Conservation (phyloP, 192 early-diverging fungal species). For the Coemansia sp. region DNA sequence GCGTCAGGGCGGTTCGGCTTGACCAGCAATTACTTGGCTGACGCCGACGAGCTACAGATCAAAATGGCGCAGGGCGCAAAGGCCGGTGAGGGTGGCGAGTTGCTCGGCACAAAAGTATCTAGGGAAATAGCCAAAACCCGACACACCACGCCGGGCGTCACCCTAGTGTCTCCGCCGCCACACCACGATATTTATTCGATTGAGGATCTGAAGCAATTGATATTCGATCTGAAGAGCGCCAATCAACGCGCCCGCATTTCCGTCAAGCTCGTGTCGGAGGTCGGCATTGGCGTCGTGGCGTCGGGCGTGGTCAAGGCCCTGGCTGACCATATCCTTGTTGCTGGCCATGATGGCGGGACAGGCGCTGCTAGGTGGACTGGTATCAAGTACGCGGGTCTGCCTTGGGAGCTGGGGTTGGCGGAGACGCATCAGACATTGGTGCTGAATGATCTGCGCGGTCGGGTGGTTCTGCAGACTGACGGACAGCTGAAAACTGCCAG, state of each 20-base stretch:
- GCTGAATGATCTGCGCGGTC: slow-evolving; percentile 93
- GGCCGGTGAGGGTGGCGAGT: slow-evolving; percentile 96
- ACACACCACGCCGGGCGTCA: slow-evolving; percentile 94
- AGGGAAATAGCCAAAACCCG: slow-evolving; percentile 82
- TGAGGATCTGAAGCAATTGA: slow-evolving; percentile 98
- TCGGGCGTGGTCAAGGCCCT: slow-evolving; percentile 97
- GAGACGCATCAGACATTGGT: slow-evolving; percentile 99
- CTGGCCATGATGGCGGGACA: slow-evolving; percentile 98
- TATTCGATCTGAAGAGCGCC: slow-evolving; percentile 96
- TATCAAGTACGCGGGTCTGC: slow-evolving; percentile 98
- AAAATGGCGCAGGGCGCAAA: slow-evolving; percentile 99
- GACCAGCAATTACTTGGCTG: slow-evolving; percentile 90
- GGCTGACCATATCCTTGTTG: slow-evolving; percentile 94
- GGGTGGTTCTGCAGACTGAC: slow-evolving; percentile 96
- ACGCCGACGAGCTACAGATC: slow-evolving; percentile 98
- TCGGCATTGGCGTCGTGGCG: slow-evolving; percentile 97
- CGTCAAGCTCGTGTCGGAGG: slow-evolving; percentile 97
- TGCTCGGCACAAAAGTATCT: slow-evolving; percentile 75
- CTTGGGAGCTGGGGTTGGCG: slow-evolving; percentile 99
- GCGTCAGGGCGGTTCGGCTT: slow-evolving; percentile 99
- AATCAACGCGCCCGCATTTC: slow-evolving; percentile 92
- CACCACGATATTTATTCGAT: slow-evolving; percentile 99
- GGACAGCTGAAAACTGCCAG: slow-evolving; percentile 98
- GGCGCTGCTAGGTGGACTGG: slow-evolving; percentile 97
- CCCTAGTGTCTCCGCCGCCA: slow-evolving; percentile 95